Evolutionary conservation across 495 filamentous ascomycete genomes (phyloP), one percentile per base, ranked within the genome.

Genomic region (Hypoxylon perforatum): DNA sequence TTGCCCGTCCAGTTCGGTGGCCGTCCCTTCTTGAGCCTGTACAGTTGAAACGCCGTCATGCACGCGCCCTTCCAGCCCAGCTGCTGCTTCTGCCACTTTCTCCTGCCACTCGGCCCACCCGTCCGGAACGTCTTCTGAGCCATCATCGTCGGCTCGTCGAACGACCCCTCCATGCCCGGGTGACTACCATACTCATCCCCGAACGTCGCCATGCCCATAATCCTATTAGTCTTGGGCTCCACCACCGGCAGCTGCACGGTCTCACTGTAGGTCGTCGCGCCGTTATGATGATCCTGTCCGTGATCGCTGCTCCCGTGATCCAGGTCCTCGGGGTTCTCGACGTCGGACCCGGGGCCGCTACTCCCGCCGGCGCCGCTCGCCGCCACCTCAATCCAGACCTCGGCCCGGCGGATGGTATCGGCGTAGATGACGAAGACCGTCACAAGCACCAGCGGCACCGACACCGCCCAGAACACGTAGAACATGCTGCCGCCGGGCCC

Each of bases 361-460:
- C n/a, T n/a, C n/a, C n/a, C 25, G 17, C 25, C 35, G 25, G 5
- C 47, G 30, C 3, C 46, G 55, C 21, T 67, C 4, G 75, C 28
- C 4, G 66, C 61, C 6, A 79, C 73, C 65, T 81, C 79, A 15
- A 81, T 75, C 79, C 79, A 81, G 5, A 81, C 79, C 67, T 81
- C 78, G 15, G 69, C 70, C 71, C 75, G 79, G 59, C 79, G 72
- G 41, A 80, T 74, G 12, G 72, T 76, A 57, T 81, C 79, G 22
- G 78, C 78, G 60, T 81, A 80, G 56, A 81, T 76, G 48, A 81
- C 44, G 10, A 75, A 48, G 0, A 80, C 48, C 22, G 76, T 61
- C 28, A 79, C 12, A 14, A 72, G 36, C 1, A 77, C 61, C 0
- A 80, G 69, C 3, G 79, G 78, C 8, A 75, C 41, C 1, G 70